Conservation (phyloP, 768 basidiomycete genomes). For the Austroboletus eburneus region DNA sequence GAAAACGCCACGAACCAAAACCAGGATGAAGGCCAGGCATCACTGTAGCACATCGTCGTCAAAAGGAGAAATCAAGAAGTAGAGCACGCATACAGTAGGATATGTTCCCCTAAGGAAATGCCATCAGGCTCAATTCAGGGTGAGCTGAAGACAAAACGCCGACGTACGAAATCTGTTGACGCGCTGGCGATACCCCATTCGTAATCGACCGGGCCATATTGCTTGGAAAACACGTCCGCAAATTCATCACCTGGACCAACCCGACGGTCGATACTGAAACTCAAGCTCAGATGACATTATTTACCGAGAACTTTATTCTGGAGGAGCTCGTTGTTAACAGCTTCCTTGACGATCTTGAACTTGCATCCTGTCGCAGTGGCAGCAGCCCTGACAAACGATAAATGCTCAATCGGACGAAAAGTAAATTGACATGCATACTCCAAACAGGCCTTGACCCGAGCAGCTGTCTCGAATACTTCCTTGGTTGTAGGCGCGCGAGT, state of each 20-base stretch:
- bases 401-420: neutral
- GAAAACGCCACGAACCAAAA: conserved; percentile 33
- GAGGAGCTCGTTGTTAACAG: conserved; percentile 49
- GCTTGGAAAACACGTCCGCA: conserved; percentile 51
- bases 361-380: conserved; percentile 63
- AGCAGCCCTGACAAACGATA: conserved; percentile 45
- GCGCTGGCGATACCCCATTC: no score
- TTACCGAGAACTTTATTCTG: conserved; percentile 64
- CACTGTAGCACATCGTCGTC: conserved; percentile 23
- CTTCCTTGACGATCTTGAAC: conserved; percentile 37
- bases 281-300: neutral
- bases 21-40: conserved; percentile 70
- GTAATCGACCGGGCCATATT: conserved; percentile 59
- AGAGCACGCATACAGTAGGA: conserved; percentile 51
- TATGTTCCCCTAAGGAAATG: conserved; percentile 41
- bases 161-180: conserved; percentile 78
- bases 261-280: neutral
- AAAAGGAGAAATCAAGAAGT: neutral
- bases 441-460: conserved; percentile 69
- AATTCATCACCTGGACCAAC: conserved; percentile 54
- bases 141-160: neutral
- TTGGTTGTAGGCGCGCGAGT: conserved; percentile 67
- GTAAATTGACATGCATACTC: conserved; percentile 53
- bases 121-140: neutral
- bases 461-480: conserved; percentile 51